phyloP scores from a whole-genome alignment of 345 rosid species.

The Linum lewisii region DNA sequence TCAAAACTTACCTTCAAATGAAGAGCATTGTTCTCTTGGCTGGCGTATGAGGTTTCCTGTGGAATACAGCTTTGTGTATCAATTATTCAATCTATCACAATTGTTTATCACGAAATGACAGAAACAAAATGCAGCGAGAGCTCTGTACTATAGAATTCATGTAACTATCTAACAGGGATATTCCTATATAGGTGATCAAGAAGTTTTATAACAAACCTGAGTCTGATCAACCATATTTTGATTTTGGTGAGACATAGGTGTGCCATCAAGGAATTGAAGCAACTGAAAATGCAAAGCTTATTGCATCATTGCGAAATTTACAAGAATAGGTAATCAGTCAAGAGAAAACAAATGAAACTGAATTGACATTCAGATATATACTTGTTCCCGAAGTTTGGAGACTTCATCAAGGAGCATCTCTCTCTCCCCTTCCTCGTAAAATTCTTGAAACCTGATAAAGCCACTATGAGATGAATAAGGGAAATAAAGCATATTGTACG shows the following conservation, averaged over 20 bases:
- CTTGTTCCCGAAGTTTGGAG: slow-evolving; percentile 68
- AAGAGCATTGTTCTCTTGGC: slow-evolving; percentile 44
- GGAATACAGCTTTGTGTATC: not conserved
- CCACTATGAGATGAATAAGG: slow-evolving; percentile 12
- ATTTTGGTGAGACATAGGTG: slow-evolving; percentile 30
- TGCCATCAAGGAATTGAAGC: slow-evolving; percentile 50
- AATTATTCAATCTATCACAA: not conserved
- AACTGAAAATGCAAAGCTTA: slow-evolving; percentile 31
- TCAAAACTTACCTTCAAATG: slow-evolving; percentile 51
- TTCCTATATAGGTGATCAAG: not conserved
- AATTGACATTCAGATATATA: slow-evolving; percentile 20
- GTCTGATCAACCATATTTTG: slow-evolving; percentile 25
- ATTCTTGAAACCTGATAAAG: slow-evolving; percentile 69
- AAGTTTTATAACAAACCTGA: slow-evolving; percentile 42
- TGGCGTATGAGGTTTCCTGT: slow-evolving; percentile 34
- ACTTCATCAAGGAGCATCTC: slow-evolving; percentile 67
- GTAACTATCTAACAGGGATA: not conserved
- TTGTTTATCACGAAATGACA: no score
- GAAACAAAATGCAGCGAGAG: slow-evolving; percentile 7
- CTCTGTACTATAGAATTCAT: not conserved
- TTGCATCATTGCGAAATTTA: not conserved
- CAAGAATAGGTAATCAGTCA: slow-evolving; percentile 1
- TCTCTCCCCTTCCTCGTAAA: slow-evolving; percentile 94
- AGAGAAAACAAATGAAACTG: slow-evolving; percentile 11
- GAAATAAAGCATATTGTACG: not conserved